A percentile compares a stretch with the other conserved stretches of the same genome.
phyloP scores from a whole-genome alignment of 371 early-diverging fungal genomes.

The Mortierella sp. region DNA sequence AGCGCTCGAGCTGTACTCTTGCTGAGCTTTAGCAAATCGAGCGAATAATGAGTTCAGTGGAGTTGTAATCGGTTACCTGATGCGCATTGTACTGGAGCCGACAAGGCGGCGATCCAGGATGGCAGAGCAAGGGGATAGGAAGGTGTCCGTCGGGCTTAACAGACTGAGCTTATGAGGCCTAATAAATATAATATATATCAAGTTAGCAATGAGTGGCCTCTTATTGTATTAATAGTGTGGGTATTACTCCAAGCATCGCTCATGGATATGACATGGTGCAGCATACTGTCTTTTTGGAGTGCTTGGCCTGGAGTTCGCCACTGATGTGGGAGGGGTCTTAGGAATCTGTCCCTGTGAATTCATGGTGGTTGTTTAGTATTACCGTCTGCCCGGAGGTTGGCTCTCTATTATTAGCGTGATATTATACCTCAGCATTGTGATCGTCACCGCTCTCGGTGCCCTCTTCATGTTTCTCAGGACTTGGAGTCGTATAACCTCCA shows the following conservation, averaged over 20 bases:
- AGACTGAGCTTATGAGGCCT: background rate
- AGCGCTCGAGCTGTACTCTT: too few relatives aligned
- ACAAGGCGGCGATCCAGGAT: background rate
- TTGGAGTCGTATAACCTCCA: background rate
- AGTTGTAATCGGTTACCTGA: background rate
- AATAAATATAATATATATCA: background rate
- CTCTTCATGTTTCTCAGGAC: background rate
- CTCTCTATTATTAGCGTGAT: background rate
- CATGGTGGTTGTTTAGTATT: background rate
- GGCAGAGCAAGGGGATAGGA: background rate
- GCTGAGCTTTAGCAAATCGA: too few relatives aligned
- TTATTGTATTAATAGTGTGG: background rate
- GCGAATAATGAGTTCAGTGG: background rate
- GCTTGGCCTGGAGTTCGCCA: too few relatives aligned
- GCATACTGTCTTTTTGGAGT: background rate
- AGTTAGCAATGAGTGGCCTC: too few relatives aligned
- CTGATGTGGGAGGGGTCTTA: background rate
- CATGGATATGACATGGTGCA: background rate
- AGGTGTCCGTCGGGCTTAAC: background rate
- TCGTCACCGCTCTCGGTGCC: background rate
- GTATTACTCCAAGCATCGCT: background rate
- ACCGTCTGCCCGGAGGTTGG: too few relatives aligned
- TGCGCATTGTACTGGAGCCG: background rate
- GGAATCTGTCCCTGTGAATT: too few relatives aligned
- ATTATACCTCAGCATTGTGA: background rate